Base-by-base conservation (phyloP, 768 basidiomycete genomes). In the Tylopilus rubrobrunneus region DNA sequence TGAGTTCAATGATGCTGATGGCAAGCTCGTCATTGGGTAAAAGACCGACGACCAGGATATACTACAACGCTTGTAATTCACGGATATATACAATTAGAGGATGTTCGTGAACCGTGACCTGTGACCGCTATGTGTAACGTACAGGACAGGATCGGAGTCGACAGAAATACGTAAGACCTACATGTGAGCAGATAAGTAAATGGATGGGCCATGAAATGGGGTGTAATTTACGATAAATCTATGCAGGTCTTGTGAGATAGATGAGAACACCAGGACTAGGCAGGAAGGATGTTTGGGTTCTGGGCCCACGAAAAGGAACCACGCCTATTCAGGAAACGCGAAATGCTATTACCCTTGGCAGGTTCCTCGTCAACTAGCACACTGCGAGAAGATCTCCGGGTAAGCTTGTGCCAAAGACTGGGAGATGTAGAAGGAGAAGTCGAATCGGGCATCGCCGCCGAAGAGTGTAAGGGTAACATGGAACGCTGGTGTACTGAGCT, bases 11-110 rank as follows among this genome's bases (percentile, higher is more conserved):
- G 93, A 95, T 33, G 88, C 74, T 42, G 92, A 94, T 56, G 83
- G 80, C 65, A 96, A 96, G 75, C 75, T 97, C 57, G 66, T 92
- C 68, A 81, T 97, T 68, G 94, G 94, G 78, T 97, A 78, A 53
- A 37, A 53, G 9, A 34, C 34, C 19, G 15, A 43, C 14, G 25
- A 25, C 46, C 21, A 42, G 21, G 41, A 45, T 59, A 31, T 31
- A 57, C 49, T 60, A 57, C 56, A 55, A 45, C 43, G 17, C 48
- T 25, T 60, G 68, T 64, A 56, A 56, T 61, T 48, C 58, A 44
- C 42, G 47, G 55, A 55, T 52, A 47, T 52, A 60, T 40, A 45
- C 55, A 62, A 66, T 59, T 66, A 67, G 66, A 68, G 44, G 19
- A 33, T 41, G 55, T 53, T 52, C 21, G 45, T 55, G 56, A 56